Evolutionary conservation across 495 filamentous ascomycete genomes (phyloP).

Genomic region (Mytilinidion resinicola): DNA sequence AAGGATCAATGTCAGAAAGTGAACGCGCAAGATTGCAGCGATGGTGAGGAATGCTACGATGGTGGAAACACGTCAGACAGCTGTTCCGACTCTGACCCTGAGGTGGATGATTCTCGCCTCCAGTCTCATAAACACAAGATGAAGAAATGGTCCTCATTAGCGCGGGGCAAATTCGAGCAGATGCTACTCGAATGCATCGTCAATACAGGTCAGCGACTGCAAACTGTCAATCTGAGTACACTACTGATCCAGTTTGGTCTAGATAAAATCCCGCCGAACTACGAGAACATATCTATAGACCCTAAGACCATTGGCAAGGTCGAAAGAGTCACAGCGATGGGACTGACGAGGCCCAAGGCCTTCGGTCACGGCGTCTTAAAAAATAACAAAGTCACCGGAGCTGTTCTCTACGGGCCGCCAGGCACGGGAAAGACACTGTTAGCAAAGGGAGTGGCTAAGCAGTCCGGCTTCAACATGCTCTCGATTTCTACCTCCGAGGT

Average conservation of each 20-base stretch:
- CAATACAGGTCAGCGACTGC: no score
- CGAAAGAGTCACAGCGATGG: background rate
- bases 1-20: no score
- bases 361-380: conserved; percentile 1
- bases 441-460: conserved; percentile 84
- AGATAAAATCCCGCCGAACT: no score
- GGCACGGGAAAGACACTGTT: conserved; percentile 96
- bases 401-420: conserved; percentile 87
- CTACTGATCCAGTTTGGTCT: no score
- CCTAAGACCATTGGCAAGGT: background rate
- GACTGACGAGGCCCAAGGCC: background rate
- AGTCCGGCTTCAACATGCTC: conserved; percentile 93
- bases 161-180: background rate
- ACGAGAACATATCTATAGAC: no score
- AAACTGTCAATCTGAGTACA: no score
- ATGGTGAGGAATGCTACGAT: no score
- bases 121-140: background rate
- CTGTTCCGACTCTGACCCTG: no score
- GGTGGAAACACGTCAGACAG: no score
- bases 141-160: background rate
- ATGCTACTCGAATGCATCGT: background rate
- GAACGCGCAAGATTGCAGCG: no score
- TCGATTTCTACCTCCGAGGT: conserved; percentile 93
- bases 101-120: no score
- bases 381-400: conserved; percentile 73